These are phyloP conservation scores for Plasmopara halstedii DNA, from an alignment of 352 stramenopile species.

Conservation along the genomic window DNA sequence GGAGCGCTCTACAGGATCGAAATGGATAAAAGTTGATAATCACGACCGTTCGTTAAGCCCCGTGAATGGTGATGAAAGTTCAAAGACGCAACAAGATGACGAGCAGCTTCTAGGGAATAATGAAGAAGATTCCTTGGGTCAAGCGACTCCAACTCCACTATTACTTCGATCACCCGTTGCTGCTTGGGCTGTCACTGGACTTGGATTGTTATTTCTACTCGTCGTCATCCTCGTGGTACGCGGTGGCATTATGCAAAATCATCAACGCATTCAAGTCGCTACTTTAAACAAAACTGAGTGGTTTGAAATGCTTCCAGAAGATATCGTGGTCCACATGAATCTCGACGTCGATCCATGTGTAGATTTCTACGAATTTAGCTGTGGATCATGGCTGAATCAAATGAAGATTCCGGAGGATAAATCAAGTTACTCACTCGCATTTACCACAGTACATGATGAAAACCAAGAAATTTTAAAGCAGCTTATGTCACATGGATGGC, in stretches of 20 bases:
- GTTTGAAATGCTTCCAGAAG: slow-evolving; percentile 21
- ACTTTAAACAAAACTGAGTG: slow-evolving; percentile 1
- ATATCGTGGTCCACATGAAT: slow-evolving; percentile 44
- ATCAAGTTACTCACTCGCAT: slow-evolving; percentile 25
- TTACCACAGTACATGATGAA: slow-evolving; percentile 25
- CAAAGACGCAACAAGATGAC: slow-evolving; percentile 5
- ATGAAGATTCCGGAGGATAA: slow-evolving; percentile 33
- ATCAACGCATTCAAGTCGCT: slow-evolving; percentile 21
- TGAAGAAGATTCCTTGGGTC: slow-evolving; percentile 5
- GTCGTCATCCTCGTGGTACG: slow-evolving; percentile 38
- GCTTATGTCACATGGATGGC: slow-evolving; percentile 58
- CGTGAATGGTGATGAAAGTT: slow-evolving; percentile 10
- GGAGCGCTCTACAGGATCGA: slow-evolving; percentile 15
- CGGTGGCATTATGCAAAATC: slow-evolving; percentile 15
- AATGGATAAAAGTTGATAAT: slow-evolving; percentile 20
- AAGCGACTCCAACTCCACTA: slow-evolving; percentile 1
- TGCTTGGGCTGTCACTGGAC: slow-evolving; percentile 20
- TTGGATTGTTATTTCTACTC: slow-evolving; percentile 31
- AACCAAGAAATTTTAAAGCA: slow-evolving; percentile 36
- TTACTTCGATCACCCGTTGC: slow-evolving; percentile 18
- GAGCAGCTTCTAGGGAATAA: slow-evolving; percentile 13
- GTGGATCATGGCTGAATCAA: slow-evolving; percentile 39
- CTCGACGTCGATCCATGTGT: slow-evolving; percentile 38
- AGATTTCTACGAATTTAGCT: slow-evolving; percentile 75
- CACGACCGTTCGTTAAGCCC: slow-evolving; percentile 4